phyloP scores from a whole-genome alignment of 306 rosid genomes.

The Hippophae gyantsensis region DNA sequence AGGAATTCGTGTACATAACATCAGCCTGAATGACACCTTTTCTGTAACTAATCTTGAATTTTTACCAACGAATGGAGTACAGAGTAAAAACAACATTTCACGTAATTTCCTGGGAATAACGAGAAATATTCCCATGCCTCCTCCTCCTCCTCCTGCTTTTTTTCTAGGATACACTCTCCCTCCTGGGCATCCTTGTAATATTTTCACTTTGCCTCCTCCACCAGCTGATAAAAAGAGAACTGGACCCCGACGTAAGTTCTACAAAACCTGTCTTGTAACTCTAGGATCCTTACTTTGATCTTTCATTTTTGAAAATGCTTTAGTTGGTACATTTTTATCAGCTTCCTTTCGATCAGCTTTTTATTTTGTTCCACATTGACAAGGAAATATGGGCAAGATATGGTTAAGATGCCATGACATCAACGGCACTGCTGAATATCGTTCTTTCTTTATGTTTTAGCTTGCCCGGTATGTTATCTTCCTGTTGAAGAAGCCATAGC shows the following conservation, averaged over 20 bases:
- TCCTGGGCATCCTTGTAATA: constrained; percentile 72
- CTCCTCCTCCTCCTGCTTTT: constrained; percentile 54
- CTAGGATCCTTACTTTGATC: background rate
- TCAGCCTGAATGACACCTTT: constrained; percentile 28
- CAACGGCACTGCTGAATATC: constrained; percentile 11
- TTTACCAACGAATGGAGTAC: constrained; percentile 5
- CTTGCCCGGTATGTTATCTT: constrained; percentile 95
- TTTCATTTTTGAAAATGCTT: background rate
- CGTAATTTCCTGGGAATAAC: constrained; percentile 7
- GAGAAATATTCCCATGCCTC: constrained; percentile 24
- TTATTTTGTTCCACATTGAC: background rate
- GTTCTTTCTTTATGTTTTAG: constrained; percentile 35
- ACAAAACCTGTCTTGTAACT: constrained; percentile 5
- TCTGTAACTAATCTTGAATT: constrained; percentile 20
- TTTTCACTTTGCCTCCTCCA: constrained; percentile 75
- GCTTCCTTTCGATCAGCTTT: background rate
- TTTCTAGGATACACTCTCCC: constrained; percentile 81
- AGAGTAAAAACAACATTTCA: constrained; percentile 6
- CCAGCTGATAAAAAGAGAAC: constrained; percentile 78
- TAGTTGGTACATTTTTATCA: background rate
- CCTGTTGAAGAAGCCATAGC: constrained; percentile 81
- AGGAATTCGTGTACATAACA: constrained; percentile 15
- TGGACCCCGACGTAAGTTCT: constrained; percentile 76
- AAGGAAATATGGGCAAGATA: constrained; percentile 2
- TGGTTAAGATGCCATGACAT: background rate